Base-by-base conservation (phyloP, 1,284 basidiomycete genomes). In the Sporisorium iseilematis-ciliati region DNA sequence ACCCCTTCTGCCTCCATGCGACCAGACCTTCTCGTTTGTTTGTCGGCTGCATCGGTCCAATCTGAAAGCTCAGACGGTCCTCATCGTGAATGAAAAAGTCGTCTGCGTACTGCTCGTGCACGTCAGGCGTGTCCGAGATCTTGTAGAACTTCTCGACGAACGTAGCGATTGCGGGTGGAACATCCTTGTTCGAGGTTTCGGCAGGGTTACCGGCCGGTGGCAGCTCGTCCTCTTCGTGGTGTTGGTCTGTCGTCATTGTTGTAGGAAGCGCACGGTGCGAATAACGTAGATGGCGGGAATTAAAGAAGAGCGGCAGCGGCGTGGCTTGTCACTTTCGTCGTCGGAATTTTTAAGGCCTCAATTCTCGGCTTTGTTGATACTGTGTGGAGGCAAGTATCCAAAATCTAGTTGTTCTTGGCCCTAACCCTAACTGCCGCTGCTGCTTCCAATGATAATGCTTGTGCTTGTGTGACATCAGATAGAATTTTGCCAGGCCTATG, bases 1-100 rank as follows among this genome's bases (percentile, higher is more conserved):
- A 78, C 1, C 68, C 77, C 29, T 76, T 73, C 11, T 69, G 55
- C 26, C 77, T 57, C 77, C 77, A 78, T 11, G 56, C 59, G 4
- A 76, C 51, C 10, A 78, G 63, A 12, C 65, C 68, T 1, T 60
- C 62, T 12, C 52, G 65, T 38, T 58, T 42, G 56, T 57, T 64
- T 25, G 74, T 66, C 5, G 59, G 57, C 26, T 68, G 63, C 77
- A 78, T 78, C 1, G 77, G 77, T 20, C 77, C 77, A 29, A 78
- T 78, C 52, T 78, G 77, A 49, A 78, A 78, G 46, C 60, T 63
- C 11, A 68, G 53, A 0, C 69, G 54, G 4, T 65, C 21, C 16
- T 65, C 57, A n/a, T 72, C 69, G 43, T 65, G 23, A 49, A 72
- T 63, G 43, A 63, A 69, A 25, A 51, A 55, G 6, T 66, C 60